Base-by-base conservation (phyloP, 1,284 basidiomycete genomes). In the Fomitopsis schrenkii region DNA sequence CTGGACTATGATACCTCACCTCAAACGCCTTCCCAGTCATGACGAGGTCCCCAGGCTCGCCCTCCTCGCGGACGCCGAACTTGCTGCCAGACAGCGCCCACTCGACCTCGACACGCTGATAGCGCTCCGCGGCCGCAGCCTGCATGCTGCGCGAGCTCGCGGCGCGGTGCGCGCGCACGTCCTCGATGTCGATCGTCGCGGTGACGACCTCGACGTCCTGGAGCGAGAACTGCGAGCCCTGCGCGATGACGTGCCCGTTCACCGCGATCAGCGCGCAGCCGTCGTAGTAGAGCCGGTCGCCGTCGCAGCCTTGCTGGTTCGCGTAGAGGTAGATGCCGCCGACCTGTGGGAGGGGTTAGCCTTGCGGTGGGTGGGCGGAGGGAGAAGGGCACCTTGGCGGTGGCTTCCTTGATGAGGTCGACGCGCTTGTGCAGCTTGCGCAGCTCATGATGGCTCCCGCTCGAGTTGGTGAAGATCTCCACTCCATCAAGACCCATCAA, bases 241-340 rank as follows among this genome's bases (percentile, higher is more conserved):
- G 97, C 0, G 96, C 95, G 30, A 99, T 82, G 63, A 99, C 86
- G 50, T 83, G 83, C 26, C 97, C 97, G 74, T 99, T 99, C 62
- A 97, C 83, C 5, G 94, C 95, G 68, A 99, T 98, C 83, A 99
- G 86, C 19, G 94, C 91, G 66, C 94, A 97, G 36, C 97, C 97
- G 70, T 99, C 97, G 73, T 98, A 99, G 80, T 99, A 99, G 1
- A 98, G 81, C 30, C 97, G 86, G 72, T 99, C 97, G 3, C 97
- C 97, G 72, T 99, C 97, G 72, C 97, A 99, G 5, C 97, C 97
- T 80, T 98, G 96, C 72, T 99, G 97, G 72, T 99, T 99, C 9
- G 97, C 93, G 68, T 99, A 99, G 8, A 99, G 84, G 75, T 99
- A 99, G 57, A 98, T 87, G 4, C 97, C 97, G 22, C 97, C 97